Conservation (phyloP, 148 eudicot species). For the Cornus kousa region DNA sequence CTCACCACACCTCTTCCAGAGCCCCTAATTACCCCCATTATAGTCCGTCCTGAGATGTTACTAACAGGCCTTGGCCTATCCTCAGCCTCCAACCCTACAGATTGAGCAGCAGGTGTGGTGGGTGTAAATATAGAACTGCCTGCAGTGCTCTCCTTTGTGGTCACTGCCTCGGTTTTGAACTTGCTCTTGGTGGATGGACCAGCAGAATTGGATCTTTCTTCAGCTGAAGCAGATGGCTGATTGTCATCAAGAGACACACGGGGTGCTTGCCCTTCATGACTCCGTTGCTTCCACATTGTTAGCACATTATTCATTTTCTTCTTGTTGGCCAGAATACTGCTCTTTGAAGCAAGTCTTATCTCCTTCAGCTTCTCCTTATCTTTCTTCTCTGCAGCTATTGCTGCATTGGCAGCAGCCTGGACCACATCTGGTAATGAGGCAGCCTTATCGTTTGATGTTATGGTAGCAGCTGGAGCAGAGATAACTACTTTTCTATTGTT, state of each 20-base stretch:
- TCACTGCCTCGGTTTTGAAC: constrained; percentile 34
- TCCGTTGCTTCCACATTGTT: constrained; percentile 95
- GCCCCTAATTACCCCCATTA: constrained; percentile 89
- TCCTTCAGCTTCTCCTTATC: constrained; percentile 90
- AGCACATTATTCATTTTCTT: constrained; percentile 96
- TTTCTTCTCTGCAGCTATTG: constrained; percentile 94
- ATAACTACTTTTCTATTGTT: constrained; percentile 66
- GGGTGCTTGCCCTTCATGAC: constrained; percentile 94
- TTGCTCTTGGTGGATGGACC: constrained; percentile 40
- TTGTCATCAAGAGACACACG: constrained; percentile 74
- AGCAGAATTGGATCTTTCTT: constrained; percentile 48
- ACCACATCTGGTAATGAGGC: constrained; percentile 88
- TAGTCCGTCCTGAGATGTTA: constrained; percentile 58
- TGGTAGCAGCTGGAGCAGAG: constrained; percentile 96
- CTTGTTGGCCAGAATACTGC: constrained; percentile 83
- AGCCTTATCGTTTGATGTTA: constrained; percentile 66
- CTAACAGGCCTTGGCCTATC: constrained; percentile 54
- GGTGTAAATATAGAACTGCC: constrained; percentile 31
- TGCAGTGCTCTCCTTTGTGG: constrained; percentile 43
- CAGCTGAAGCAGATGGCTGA: constrained; percentile 41
- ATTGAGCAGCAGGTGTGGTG: constrained; percentile 26
- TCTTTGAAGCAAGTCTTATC: constrained; percentile 92
- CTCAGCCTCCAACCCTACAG: constrained; percentile 44
- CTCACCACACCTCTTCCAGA: constrained; percentile 71
- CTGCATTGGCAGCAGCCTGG: constrained; percentile 98